Conservation (phyloP, 2,329 filamentous ascomycete genomes). For the Apiospora marii region DNA sequence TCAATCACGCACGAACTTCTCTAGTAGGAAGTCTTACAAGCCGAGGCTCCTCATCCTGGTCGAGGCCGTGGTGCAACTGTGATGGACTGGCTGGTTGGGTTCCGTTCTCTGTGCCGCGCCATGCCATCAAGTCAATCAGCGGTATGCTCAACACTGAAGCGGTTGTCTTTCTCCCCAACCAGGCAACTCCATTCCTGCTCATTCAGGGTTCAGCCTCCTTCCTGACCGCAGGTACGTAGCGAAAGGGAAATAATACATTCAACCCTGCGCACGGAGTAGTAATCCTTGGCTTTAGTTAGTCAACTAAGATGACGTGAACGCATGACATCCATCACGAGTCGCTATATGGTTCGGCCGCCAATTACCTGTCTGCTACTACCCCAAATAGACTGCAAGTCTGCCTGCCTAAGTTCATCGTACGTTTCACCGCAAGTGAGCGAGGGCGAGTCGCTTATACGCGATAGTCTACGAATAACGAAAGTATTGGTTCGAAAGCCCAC, state of each 20-base stretch:
- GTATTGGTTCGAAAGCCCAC: not conserved
- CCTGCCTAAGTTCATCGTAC: not conserved
- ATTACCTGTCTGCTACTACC: not conserved
- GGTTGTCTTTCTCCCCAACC: not conserved
- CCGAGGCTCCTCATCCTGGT: not conserved
- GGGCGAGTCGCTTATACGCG: not conserved
- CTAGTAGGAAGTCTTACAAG: slow-evolving; percentile 3
- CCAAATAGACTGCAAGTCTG: not conserved
- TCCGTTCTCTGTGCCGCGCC: not conserved
- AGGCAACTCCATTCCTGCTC: not conserved
- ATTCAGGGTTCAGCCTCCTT: not conserved
- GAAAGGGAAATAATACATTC: not conserved
- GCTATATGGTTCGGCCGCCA: slow-evolving; percentile 3
- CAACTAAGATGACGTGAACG: not conserved
- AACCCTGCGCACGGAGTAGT: not conserved
- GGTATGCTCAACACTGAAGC: not conserved
- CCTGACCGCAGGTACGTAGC: not conserved
- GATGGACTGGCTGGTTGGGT: not conserved
- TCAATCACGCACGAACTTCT: not conserved
- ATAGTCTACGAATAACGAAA: not conserved
- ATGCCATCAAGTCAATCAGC: not conserved
- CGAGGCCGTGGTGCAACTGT: slow-evolving; percentile 10
- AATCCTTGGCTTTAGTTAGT: not conserved
- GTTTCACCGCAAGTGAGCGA: not conserved
- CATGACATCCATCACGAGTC: not conserved